Conservation (phyloP, 2,329 filamentous ascomycete genomes). For the Penicillium sp. region DNA sequence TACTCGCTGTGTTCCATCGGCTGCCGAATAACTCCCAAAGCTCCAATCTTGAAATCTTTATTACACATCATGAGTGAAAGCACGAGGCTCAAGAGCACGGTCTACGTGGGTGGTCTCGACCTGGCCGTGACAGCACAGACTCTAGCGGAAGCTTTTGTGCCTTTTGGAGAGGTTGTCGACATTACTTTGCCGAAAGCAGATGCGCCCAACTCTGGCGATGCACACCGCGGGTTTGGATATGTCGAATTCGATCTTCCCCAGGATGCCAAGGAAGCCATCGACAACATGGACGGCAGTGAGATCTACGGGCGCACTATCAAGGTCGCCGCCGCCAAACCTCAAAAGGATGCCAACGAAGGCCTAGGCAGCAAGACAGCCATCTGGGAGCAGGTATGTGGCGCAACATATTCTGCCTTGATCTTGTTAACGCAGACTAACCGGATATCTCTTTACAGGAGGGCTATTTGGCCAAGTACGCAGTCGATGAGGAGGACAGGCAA, state of each 20-base stretch:
- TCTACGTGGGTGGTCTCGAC: conserved; percentile 89
- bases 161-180: conserved; percentile 93
- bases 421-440: conserved; percentile 24
- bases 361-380: conserved; percentile 90
- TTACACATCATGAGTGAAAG: conserved; percentile 71
- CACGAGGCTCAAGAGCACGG: conserved; percentile 80
- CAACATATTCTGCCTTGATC: background rate
- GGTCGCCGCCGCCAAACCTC: conserved; percentile 86
- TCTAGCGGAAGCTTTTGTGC: conserved; percentile 88
- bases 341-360: conserved; percentile 84
- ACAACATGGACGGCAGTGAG: conserved; percentile 98
- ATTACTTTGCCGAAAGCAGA: conserved; percentile 89
- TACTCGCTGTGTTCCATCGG: background rate
- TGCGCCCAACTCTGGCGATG: conserved; percentile 72
- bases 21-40: background rate
- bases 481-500: conserved; percentile 74
- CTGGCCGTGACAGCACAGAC: conserved; percentile 72
- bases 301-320: conserved; percentile 90
- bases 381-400: conserved; percentile 82
- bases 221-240: conserved; percentile 92
- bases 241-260: conserved; percentile 86
- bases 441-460: conserved; percentile 68
- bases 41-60: conserved; percentile 1
- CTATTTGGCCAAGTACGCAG: conserved; percentile 86
- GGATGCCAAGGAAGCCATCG: conserved; percentile 92